These are phyloP conservation scores for Debaryomyces udenii DNA, from an alignment of 1,139 yeast species.

Conservation along the genomic window DNA sequence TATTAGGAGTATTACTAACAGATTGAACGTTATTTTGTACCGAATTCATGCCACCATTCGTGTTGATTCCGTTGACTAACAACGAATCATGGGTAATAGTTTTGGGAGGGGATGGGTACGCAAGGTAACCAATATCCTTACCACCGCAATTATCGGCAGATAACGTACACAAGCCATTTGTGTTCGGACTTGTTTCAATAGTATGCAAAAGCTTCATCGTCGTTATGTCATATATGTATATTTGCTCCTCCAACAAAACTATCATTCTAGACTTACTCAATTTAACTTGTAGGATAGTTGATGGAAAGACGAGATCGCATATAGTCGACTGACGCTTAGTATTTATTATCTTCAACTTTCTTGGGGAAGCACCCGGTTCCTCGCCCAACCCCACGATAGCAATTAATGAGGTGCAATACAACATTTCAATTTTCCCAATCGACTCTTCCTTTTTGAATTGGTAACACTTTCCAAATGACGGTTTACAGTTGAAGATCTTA, in stretches of 20 bases:
- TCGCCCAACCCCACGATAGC: slow-evolving; percentile 91
- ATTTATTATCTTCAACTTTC: slow-evolving; percentile 79
- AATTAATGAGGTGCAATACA: slow-evolving; percentile 82
- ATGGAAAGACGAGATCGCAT: slow-evolving; percentile 88
- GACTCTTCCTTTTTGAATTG: slow-evolving; percentile 54
- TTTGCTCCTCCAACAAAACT: slow-evolving; percentile 80
- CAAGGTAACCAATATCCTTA: slow-evolving; percentile 64
- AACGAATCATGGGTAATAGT: slow-evolving; percentile 48
- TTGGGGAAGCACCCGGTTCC: slow-evolving; percentile 76
- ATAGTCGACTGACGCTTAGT: slow-evolving; percentile 73
- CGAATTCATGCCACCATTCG: slow-evolving; percentile 50
- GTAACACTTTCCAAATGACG: slow-evolving; percentile 77
- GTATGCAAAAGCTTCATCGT: slow-evolving; percentile 89
- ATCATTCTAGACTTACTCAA: slow-evolving; percentile 74
- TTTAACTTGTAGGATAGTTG: slow-evolving; percentile 75
- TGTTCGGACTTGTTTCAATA: slow-evolving; percentile 79
- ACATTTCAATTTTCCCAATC: slow-evolving; percentile 82
- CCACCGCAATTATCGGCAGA: slow-evolving; percentile 53
- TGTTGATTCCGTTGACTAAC: slow-evolving; percentile 45
- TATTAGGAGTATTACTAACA: slow-evolving; percentile 47
- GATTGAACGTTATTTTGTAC: slow-evolving; percentile 47
- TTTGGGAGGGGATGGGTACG: slow-evolving; percentile 84
- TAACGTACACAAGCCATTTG: slow-evolving; percentile 61
- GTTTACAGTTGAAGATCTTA: slow-evolving; percentile 84
- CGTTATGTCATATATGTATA: slow-evolving; percentile 84